phyloP scores from a whole-genome alignment of 2,329 filamentous ascomycete species.

The Talaromyces sp. region DNA sequence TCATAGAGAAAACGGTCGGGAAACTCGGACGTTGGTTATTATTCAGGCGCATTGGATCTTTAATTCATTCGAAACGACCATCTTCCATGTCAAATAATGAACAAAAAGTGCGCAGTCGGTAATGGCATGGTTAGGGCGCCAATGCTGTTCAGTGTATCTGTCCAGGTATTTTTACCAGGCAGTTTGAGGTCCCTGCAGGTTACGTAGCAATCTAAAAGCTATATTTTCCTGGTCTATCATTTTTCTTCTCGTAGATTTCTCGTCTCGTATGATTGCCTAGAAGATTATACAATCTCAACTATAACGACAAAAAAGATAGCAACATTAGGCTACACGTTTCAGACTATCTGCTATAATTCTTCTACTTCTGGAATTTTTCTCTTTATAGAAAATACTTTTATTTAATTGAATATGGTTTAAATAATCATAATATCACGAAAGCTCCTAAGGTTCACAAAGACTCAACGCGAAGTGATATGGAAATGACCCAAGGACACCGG shows the following conservation, averaged over 20 bases:
- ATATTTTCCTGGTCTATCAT: slow-evolving; percentile 2
- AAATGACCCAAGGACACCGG: background rate
- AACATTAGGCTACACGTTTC: background rate
- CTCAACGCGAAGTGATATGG: background rate
- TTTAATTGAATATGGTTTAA: too few relatives aligned
- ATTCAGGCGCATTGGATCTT: background rate
- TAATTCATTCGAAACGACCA: background rate
- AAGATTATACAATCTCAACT: background rate
- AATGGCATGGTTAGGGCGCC: slow-evolving; percentile 2
- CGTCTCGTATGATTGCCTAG: background rate
- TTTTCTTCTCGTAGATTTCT: background rate
- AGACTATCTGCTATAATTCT: background rate
- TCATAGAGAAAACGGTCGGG: slow-evolving; percentile 4
- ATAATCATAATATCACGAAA: too few relatives aligned
- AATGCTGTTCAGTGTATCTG: slow-evolving; percentile 1
- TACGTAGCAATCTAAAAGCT: slow-evolving; percentile 8
- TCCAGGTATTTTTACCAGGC: background rate
- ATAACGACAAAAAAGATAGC: background rate
- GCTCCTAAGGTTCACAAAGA: background rate
- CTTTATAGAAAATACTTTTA: background rate
- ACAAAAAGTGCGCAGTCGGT: slow-evolving; percentile 7
- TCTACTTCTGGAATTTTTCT: background rate
- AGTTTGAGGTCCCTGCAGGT: slow-evolving; percentile 4
- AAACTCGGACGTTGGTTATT: background rate
- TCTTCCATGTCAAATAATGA: slow-evolving; percentile 6